Evolutionary conservation across 176 grass and related monocot genomes (phyloP), one percentile per base, ranked within the genome.

Genomic region (Bonia amplexicaulis): DNA sequence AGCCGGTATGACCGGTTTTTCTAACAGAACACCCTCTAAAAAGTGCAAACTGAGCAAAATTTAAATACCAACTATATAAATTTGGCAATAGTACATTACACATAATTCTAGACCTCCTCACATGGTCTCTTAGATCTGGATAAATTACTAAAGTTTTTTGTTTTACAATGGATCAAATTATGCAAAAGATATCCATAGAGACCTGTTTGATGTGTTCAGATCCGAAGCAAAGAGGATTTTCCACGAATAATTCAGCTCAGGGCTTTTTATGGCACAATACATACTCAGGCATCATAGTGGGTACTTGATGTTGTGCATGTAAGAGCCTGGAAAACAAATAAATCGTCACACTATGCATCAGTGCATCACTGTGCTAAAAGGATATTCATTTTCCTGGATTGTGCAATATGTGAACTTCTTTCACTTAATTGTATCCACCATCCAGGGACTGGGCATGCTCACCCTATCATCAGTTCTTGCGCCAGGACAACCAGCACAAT

Each of bases 381-480:
- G 13, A 37, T 48, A 61, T 71, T 35, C 22, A 4, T 7, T 86
- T 78, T 79, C 4, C 53, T 37, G 52, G 14, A 71, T 61, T 23
- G 6, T n/a, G 42, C 2, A 33, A 2, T 59, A 48, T 78, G 74
- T 31, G 12, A 48, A 9, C 20, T 84, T 76, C 5, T 68, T 49
- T 58, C 5, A n/a, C 65, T 73, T 7, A 66, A 66, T 73, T 66
- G 4, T 71, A 40, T 54, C 14, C 7, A 63, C 20, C 26, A 62
- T 69, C 58, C 64, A 90, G 88, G 88, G 91, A 72, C 83, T 86
- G 19, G 88, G 77, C 54, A 93, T 93, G 85, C 77, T 93, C 65
- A 83, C 88, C 20, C 41, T 93, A 66, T 88, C 81, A 66, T 73
- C 88, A 23, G 10, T 85, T 76, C 25, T 81, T 63, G 82, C 57